Percentiles rank a stretch among this genome's conserved stretches.
phyloP scores from a whole-genome alignment of 345 rosid genomes.

The Salix koriyanagi region DNA sequence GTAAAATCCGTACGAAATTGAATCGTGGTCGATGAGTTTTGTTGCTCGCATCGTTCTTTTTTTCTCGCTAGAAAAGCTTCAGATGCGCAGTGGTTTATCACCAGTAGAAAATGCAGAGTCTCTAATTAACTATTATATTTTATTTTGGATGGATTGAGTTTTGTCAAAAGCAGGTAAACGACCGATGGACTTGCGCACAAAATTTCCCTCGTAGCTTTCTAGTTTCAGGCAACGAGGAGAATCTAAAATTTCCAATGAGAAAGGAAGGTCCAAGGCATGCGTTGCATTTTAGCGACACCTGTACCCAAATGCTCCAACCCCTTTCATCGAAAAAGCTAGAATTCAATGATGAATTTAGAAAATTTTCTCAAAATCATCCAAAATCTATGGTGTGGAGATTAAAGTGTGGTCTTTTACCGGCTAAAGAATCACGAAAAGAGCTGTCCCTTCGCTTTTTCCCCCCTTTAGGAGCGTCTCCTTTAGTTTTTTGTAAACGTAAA shows the following conservation, averaged over 20 bases:
- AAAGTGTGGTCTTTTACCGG: conserved; percentile 18
- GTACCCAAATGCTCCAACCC: not conserved
- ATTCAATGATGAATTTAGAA: conserved; percentile 17
- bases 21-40: too few species aligned
- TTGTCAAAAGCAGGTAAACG: not conserved
- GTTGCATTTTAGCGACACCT: not conserved
- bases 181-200: too few species aligned
- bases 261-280: too few species aligned
- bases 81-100: too few species aligned
- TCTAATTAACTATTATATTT: too few species aligned
- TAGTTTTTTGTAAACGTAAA: not conserved
- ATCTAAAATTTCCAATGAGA: conserved; percentile 5
- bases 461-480: conserved; percentile 35
- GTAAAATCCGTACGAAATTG: too few species aligned
- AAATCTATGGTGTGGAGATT: conserved; percentile 9
- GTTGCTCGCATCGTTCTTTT: too few species aligned
- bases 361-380: conserved; percentile 37
- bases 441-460: conserved; percentile 25
- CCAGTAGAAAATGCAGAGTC: too few species aligned
- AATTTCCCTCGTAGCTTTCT: too few species aligned
- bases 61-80: too few species aligned
- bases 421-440: conserved; percentile 34
- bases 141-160: not conserved
- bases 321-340: conserved; percentile 7
- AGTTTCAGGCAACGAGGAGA: not conserved